Base-by-base conservation (phyloP, 179 eudicot genomes). In the Beta lomatogona region DNA sequence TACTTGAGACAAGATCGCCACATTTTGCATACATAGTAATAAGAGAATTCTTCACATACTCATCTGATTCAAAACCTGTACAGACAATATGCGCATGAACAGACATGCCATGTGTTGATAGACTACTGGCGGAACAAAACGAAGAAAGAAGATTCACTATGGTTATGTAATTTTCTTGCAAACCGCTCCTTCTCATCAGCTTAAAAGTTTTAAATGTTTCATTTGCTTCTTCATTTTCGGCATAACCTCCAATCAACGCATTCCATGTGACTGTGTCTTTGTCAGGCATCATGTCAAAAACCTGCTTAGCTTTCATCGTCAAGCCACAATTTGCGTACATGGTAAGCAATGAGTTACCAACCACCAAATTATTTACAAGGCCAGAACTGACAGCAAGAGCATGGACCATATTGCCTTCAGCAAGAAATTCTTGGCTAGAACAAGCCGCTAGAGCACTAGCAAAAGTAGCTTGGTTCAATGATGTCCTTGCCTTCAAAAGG, bases 201-300 rank as follows among this genome's bases (percentile, higher is more conserved):
- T 81, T 85, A 86, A 85, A 93, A 63, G 78, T 58, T 78, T 77
- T 76, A 22, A 92, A 36, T 53, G 92, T 94, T 80, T 87, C 87
- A 53, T 77, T 79, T 9, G 84, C 74, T 70, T 92, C 91, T 80
- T 91, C 87, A 63, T 88, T 89, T 64, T 88, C 94, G 54, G 92
- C 93, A 85, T 87, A 88, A 19, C 89, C 90, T 25, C 94, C 97
- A 65, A 92, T 91, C 65, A 92, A 76, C 16, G 97, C 89, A 86
- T 92, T 93, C 94, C 96, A 93, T 28, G 96, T 87, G 59, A 93
- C 93, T 87, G 86, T 83, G 80, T 89, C 96, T 59, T 79, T 81
- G 75, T 83, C 76, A 16, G 86, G 77, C 89, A 90, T 90, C 75
- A 76, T 78, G 22, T 80, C 71, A 63, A 91, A 92, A 45, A 88